Conservation (phyloP, 2,329 filamentous ascomycete genomes). For the Aspergillus costaricaensis region DNA sequence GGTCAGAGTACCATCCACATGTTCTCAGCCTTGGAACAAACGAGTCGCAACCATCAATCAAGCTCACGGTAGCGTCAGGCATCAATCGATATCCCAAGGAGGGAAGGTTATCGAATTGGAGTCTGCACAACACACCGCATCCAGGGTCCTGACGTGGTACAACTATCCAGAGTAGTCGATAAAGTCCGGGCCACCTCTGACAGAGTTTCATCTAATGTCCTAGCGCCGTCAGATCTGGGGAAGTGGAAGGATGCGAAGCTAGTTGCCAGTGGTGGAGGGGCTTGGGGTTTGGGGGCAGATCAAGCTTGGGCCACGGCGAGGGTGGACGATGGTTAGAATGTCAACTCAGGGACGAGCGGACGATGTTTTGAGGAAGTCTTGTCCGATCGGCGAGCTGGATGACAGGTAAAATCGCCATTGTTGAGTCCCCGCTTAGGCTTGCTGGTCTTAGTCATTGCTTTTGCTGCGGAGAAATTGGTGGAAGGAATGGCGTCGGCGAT, state of each 20-base stretch:
- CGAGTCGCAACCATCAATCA: background rate
- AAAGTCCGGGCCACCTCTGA: background rate
- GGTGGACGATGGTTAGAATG: background rate
- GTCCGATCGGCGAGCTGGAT: background rate
- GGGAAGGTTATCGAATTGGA: background rate
- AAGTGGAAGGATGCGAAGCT: background rate
- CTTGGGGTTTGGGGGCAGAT: background rate
- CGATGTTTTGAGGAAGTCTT: background rate
- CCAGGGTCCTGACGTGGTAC: background rate
- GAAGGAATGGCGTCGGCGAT: background rate
- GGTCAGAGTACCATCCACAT: background rate
- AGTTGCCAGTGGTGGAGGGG: too few species aligned
- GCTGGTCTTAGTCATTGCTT: background rate
- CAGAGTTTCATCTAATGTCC: background rate
- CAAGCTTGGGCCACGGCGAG: background rate
- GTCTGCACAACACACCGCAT: background rate
- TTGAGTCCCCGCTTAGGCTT: background rate
- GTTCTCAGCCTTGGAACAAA: background rate
- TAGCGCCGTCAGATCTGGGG: background rate
- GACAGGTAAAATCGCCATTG: background rate
- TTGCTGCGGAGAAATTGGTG: background rate
- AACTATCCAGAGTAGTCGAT: background rate
- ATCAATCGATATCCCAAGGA: background rate
- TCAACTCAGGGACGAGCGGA: background rate
- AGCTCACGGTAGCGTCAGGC: background rate